Evolutionary conservation across 371 early-diverging fungal species (phyloP).

Genomic region (Apophysomyces variabilis): DNA sequence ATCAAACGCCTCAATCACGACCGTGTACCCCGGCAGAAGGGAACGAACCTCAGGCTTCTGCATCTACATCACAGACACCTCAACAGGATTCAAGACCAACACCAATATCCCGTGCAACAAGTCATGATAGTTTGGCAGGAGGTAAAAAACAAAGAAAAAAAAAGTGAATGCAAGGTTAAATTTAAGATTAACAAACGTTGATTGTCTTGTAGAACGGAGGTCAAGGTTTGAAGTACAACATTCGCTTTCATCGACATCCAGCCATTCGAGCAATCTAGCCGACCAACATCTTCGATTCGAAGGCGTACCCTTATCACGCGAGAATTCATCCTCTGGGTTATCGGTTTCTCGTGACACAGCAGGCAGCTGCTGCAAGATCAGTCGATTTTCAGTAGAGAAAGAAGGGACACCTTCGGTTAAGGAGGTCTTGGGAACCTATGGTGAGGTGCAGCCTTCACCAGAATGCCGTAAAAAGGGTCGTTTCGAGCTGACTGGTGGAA

Average conservation of each 20-base stretch:
- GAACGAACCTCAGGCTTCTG: constrained; percentile 6
- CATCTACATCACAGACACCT: constrained; percentile 6
- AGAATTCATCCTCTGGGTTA: constrained; percentile 42
- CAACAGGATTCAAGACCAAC: constrained; percentile 14
- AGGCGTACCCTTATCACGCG: constrained; percentile 40
- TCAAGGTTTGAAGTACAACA: constrained; percentile 30
- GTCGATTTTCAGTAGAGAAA: constrained; percentile 33
- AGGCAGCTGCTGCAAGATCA: constrained; percentile 23
- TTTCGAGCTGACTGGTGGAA: constrained; percentile 45
- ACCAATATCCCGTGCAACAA: constrained; percentile 17
- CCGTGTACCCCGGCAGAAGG: constrained; percentile 7
- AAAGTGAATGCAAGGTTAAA: too few species aligned
- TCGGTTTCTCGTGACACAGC: constrained; percentile 27
- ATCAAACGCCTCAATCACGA: constrained; percentile 31
- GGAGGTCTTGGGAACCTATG: background rate
- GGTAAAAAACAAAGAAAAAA: background rate
- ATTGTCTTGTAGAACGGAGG: constrained; percentile 19
- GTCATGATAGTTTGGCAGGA: constrained; percentile 23
- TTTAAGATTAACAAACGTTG: background rate
- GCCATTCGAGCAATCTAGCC: constrained; percentile 11
- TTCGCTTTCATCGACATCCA: constrained; percentile 4
- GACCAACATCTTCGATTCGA: constrained; percentile 24
- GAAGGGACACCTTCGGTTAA: constrained; percentile 17
- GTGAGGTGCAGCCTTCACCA: constrained; percentile 10
- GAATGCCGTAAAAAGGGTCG: constrained; percentile 51